Evolutionary conservation across 2,329 filamentous ascomycete species (phyloP), one percentile per base, ranked within the genome.

Genomic region (Cladosporium sp.): DNA sequence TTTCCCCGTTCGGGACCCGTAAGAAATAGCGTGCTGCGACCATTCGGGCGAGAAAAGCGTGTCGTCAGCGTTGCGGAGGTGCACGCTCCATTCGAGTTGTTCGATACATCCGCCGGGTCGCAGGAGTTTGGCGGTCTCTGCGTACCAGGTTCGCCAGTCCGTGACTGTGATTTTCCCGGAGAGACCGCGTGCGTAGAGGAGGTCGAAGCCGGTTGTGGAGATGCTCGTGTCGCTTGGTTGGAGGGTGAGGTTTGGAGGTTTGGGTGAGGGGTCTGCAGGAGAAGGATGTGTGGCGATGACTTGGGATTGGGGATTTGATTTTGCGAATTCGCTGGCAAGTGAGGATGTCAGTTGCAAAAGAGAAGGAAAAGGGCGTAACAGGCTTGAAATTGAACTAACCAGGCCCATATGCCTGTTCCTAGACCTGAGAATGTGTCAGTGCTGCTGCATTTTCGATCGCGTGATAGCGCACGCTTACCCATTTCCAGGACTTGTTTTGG

Each of bases 361-460:
- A 9, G 5, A 4, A 5, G 22, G 22, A 27, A 27, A 9, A 9
- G 9, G 22, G 22, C 9, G 22, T 4, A 27, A 27, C 5, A 5
- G 22, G 22, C 22, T 9, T 4, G 22, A 4, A 5, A 9, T 27
- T 4, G n/a, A 32, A 32, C 30, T 15, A 36, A 53, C 30, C 59
- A 62, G 20, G 63, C 63, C 63, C 63, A 66, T 42, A 69, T 62
- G 15, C 74, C 74, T 2, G 74, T 78, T 0, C 75, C 75, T 1
- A 73, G 76, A 19, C 57, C 55, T 56, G 40, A n/a, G 12, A 6
- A 39, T 6, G n/a, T n/a, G 25, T 50, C 16, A 51, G 41, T 33
- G 15, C 2, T 18, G 46, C 3, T n/a, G n/a, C n/a, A n/a, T n/a
- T 33, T 13, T 39, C 30, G 30, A 12, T 32, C 11, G 30, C 30